phyloP scores from a whole-genome alignment of 2,329 filamentous ascomycete genomes.

The Diaporthe australafricana region DNA sequence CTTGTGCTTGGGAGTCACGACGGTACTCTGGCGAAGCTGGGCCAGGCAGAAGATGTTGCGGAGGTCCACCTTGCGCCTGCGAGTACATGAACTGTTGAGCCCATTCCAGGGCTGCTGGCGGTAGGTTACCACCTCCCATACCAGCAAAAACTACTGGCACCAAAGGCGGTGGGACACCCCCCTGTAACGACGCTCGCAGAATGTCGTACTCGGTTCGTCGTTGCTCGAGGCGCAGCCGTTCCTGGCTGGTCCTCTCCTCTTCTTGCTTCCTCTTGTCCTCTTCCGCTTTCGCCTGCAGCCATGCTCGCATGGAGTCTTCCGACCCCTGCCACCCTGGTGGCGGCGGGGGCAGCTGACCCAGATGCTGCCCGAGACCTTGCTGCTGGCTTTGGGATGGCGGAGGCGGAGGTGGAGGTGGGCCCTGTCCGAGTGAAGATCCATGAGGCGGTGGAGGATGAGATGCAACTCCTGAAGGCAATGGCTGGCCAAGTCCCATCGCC shows the following conservation, averaged over 20 bases:
- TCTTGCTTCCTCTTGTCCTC: conserved; percentile 81
- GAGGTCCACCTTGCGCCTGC: conserved; percentile 59
- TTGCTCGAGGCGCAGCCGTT: conserved; percentile 76
- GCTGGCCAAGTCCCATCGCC: conserved; percentile 70
- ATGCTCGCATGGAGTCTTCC: conserved; percentile 78
- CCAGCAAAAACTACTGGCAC: conserved; percentile 81
- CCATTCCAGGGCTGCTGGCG: conserved; percentile 73
- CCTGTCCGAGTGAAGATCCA: conserved; percentile 43
- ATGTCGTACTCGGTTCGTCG: conserved; percentile 80
- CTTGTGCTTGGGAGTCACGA: conserved; percentile 61
- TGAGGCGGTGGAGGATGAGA: conserved; percentile 48
- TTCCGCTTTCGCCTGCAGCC: conserved; percentile 78
- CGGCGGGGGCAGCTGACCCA: conserved; percentile 71
- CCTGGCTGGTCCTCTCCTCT: conserved; percentile 76
- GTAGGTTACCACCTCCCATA: conserved; percentile 72
- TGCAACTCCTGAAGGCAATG: conserved; percentile 50
- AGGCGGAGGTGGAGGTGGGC: conserved; percentile 40
- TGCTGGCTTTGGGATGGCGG: conserved; percentile 43
- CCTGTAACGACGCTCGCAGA: conserved; percentile 73
- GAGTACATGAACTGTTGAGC: conserved; percentile 73
- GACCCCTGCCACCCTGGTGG: conserved; percentile 75
- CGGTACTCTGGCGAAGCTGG: conserved; percentile 66
- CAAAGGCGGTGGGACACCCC: conserved; percentile 79
- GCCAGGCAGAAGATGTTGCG: conserved; percentile 62
- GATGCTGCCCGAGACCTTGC: conserved; percentile 40